A percentile compares a stretch with the other conserved stretches of the same genome.
Conservation (phyloP, 1,284 basidiomycete genomes). For the Sporisorium scitamineum region DNA sequence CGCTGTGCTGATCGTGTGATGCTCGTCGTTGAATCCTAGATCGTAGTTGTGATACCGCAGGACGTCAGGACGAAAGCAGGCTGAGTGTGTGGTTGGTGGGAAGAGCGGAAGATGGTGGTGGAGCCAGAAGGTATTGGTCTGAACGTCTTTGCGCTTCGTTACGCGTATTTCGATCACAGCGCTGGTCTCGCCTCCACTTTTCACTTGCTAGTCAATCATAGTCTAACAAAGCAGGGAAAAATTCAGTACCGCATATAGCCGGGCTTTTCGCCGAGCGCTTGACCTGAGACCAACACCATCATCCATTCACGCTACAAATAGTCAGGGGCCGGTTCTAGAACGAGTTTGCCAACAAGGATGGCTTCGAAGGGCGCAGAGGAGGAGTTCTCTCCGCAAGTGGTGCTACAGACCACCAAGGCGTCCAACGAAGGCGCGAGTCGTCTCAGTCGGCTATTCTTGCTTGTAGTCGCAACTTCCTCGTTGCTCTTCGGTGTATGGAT, state of each 20-base stretch:
- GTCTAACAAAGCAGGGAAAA: constrained; percentile 32
- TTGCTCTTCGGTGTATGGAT: constrained; percentile 17
- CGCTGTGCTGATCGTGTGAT: neutral
- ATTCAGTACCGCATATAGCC: constrained; percentile 8
- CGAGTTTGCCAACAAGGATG: neutral
- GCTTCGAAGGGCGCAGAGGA: neutral
- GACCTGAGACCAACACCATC: constrained; percentile 16
- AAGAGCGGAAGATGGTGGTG: neutral
- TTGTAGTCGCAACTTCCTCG: constrained; percentile 2
- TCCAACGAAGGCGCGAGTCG: neutral
- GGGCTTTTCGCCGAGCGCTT: constrained; percentile 25
- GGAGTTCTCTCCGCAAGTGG: neutral
- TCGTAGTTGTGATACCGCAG: neutral
- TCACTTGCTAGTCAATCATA: neutral
- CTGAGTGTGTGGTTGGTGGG: constrained; percentile 1
- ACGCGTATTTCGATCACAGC: constrained; percentile 49
- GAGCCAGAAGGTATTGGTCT: constrained; percentile 35
- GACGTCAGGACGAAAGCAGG: neutral
- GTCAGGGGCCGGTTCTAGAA: neutral
- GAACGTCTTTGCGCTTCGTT: constrained; percentile 28
- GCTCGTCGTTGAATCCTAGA: neutral
- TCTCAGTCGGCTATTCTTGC: neutral
- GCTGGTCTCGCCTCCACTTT: constrained; percentile 37
- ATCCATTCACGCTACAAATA: neutral
- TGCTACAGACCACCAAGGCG: constrained; percentile 20